Percentiles rank a stretch among this genome's conserved stretches.
Conservation (phyloP, 306 rosid genomes). For the Crataegus laevigata region DNA sequence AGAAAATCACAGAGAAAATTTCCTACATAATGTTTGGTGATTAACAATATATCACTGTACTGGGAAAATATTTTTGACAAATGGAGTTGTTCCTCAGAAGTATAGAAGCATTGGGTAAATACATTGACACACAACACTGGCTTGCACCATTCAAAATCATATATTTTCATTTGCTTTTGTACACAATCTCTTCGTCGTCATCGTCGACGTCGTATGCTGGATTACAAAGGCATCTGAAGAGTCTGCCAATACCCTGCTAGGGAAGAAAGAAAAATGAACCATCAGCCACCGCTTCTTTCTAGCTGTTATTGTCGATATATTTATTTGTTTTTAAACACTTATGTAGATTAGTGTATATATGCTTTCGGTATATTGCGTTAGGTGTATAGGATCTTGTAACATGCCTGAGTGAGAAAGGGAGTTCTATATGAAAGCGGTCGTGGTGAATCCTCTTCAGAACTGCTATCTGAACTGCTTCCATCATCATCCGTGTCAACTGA, state of each 20-base stretch:
- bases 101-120: not conserved
- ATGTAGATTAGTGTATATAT: not conserved
- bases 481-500: slow-evolving; percentile 52
- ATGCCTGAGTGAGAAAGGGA: slow-evolving; percentile 82
- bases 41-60: not conserved
- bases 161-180: slow-evolving; percentile 39
- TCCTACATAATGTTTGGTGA: not conserved
- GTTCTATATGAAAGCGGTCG: slow-evolving; percentile 62
- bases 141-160: not conserved
- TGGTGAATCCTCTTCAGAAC: slow-evolving; percentile 63
- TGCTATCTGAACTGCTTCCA: slow-evolving; percentile 63
- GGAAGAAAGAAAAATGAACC: not conserved
- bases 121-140: not conserved
- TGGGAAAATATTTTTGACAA: not conserved
- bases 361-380: not conserved
- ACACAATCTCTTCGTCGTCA: slow-evolving; percentile 80
- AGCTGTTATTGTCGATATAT: not conserved
- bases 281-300: not conserved
- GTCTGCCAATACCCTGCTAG: slow-evolving; percentile 77
- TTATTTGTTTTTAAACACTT: not conserved
- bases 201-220: slow-evolving; percentile 89
- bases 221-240: slow-evolving; percentile 95
- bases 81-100: not conserved
- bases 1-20: not conserved
- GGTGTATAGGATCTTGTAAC: not conserved